Evolutionary conservation across 768 basidiomycete species (phyloP), one percentile per base, ranked within the genome.

Genomic region (Boletus bicolor): DNA sequence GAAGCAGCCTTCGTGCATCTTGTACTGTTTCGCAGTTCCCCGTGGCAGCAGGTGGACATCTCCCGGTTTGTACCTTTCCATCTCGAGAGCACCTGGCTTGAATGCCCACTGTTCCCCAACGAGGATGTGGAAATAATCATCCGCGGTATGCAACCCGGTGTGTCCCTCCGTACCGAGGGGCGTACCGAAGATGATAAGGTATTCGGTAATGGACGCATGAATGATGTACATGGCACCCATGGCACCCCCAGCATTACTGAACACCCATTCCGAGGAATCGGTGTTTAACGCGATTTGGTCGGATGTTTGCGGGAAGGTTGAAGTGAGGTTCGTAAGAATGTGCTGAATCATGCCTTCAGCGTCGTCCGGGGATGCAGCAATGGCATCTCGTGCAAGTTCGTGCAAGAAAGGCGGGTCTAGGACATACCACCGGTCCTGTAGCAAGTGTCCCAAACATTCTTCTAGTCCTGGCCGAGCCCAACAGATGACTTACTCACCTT

Each of bases 201-300:
- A 99, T 76, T 99, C 97, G 10, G 96, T 98, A 64, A 99, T 87
- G 74, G 85, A 89, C 17, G 96, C 93, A 66, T 98, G 97, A 60
- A 98, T 91, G 73, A 98, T 81, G 71, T 94, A 97, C 96, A 99
- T 98, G 35, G 87, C 87, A 42, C 94, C 94, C 95, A 96, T 98
- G 1, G 94, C 94, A 56, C 97, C 97, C 11, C 95, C 97, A 0
- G 96, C 95, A 64, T 98, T 98, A 77, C 86, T 98, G 74, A 96
- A 90, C 26, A 97, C 83, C 96, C 96, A 98, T 66, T 98, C 94
- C 37, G 77, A 76, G 21, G 80, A 68, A 75, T 87, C 64, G n/a
- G 73, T 49, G 64, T 80, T 79, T 48, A 82, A 60, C 68, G 84
- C 82, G 59, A 91, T 53, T 10, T 45, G 52, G 19, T 73, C 75